These are phyloP conservation scores for Sphagnum tenellum DNA, from an alignment of 225 moss, liverwort and hornwort species.

Conservation along the genomic window DNA sequence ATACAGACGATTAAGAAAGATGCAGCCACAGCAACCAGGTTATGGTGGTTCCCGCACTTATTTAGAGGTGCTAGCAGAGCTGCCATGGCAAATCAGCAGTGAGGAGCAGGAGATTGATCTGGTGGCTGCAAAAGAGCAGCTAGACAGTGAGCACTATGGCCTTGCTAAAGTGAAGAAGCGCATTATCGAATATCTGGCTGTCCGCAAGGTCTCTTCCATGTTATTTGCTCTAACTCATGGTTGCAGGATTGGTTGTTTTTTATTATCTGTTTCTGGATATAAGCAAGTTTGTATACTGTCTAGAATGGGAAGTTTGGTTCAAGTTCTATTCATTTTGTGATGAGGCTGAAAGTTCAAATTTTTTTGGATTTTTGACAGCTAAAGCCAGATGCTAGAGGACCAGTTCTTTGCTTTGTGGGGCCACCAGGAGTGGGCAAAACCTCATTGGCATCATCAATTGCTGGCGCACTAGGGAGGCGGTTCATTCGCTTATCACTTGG, in stretches of 20 bases:
- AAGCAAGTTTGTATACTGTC: no score
- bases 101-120: constrained; percentile 45
- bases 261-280: no score
- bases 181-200: constrained; percentile 54
- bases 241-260: no score
- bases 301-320: no score
- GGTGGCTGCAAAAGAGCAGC: constrained; percentile 38
- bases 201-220: constrained; percentile 33
- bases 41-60: constrained; percentile 49
- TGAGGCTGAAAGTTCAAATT: no score
- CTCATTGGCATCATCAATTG: constrained; percentile 52
- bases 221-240: no score
- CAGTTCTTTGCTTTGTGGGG: constrained; percentile 52
- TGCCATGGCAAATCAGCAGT: constrained; percentile 53
- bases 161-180: constrained; percentile 53
- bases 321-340: no score
- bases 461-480: constrained; percentile 41
- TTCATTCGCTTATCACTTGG: constrained; percentile 54
- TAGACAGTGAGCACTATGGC: constrained; percentile 57
- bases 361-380: constrained; percentile 13
- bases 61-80: constrained; percentile 41
- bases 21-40: constrained; percentile 60
- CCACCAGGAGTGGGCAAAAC: constrained; percentile 59
- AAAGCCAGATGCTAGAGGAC: constrained; percentile 54
- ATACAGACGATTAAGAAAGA: constrained; percentile 51